A percentile compares a stretch with the other conserved stretches of the same genome.
phyloP scores from a whole-genome alignment of 805 yeast genomes.

The Candida dajiaensis region DNA sequence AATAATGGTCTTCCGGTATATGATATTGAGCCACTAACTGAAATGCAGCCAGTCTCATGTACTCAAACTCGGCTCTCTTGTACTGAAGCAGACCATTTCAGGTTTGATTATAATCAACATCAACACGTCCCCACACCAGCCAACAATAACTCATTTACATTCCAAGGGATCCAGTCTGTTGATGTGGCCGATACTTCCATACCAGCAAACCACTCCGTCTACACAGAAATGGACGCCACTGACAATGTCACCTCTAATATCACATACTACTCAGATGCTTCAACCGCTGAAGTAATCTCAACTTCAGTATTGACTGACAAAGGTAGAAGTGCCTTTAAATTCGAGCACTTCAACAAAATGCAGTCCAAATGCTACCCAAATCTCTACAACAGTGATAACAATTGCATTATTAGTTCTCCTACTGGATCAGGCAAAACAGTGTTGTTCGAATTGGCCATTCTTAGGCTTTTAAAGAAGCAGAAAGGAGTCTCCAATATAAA shows the following conservation, averaged over 20 bases:
- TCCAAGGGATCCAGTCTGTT: slow-evolving; percentile 7
- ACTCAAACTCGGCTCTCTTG: not conserved
- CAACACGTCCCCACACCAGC: not conserved
- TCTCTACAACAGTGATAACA: slow-evolving; percentile 30
- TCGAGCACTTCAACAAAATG: slow-evolving; percentile 40
- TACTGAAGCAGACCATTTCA: not conserved
- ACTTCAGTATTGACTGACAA: slow-evolving; percentile 30
- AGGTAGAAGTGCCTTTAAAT: slow-evolving; percentile 30
- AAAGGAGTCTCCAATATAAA: slow-evolving; percentile 24
- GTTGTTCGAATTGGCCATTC: slow-evolving; percentile 46
- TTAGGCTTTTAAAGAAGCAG: slow-evolving; percentile 28
- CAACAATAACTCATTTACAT: not conserved
- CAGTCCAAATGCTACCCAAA: slow-evolving; percentile 38
- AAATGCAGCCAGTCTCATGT: not conserved
- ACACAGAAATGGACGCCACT: not conserved
- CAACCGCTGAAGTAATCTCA: slow-evolving; percentile 2
- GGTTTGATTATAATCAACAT: not conserved
- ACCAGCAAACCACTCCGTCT: not conserved
- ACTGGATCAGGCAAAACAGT: slow-evolving; percentile 59
- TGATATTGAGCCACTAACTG: not conserved
- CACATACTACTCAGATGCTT: slow-evolving; percentile 4
- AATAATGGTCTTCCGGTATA: not conserved
- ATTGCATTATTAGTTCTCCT: slow-evolving; percentile 47
- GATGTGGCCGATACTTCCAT: not conserved
- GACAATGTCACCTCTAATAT: slow-evolving; percentile 9